Conservation (phyloP, 192 early-diverging fungal genomes). For the Podila minutissima region DNA sequence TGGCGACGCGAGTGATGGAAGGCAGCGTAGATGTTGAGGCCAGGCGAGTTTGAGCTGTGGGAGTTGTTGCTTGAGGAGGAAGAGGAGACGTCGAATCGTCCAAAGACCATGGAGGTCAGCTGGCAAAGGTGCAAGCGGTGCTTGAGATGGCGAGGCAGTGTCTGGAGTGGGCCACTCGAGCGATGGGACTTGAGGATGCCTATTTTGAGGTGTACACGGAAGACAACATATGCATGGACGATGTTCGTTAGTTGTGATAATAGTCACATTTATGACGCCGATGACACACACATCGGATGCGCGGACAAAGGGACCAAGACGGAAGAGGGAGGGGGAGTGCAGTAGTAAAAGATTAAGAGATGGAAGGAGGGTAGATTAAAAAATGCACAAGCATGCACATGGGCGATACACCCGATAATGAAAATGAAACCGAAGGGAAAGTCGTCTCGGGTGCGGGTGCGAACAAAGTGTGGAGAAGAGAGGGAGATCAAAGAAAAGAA, state of each 20-base stretch:
- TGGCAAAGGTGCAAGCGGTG: constrained; percentile 65
- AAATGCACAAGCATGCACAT: constrained; percentile 6
- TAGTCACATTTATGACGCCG: too few species aligned
- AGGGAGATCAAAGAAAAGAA: constrained; percentile 6
- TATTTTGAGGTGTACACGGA: not conserved
- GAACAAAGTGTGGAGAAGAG: constrained; percentile 9
- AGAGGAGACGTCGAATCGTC: constrained; percentile 60
- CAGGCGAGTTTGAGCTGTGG: constrained; percentile 5
- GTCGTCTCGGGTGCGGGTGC: not conserved
- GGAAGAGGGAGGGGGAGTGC: not conserved
- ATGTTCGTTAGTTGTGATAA: too few species aligned
- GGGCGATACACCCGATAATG: constrained; percentile 4
- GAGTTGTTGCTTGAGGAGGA: constrained; percentile 39
- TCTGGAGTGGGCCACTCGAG: constrained; percentile 49
- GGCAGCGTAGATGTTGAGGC: constrained; percentile 39
- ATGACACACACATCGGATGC: too few species aligned
- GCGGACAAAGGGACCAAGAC: not conserved
- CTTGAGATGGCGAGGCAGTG: constrained; percentile 54
- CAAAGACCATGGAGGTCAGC: constrained; percentile 63
- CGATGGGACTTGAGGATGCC: constrained; percentile 51
- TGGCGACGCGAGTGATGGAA: constrained; percentile 35
- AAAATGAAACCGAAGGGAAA: not conserved
- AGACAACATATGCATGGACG: too few species aligned
- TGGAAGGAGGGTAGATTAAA: not conserved
- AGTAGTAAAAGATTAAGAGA: not conserved